Evolutionary conservation across 257 asterid genomes (phyloP).

Genomic region (Solanum sejunctum): DNA sequence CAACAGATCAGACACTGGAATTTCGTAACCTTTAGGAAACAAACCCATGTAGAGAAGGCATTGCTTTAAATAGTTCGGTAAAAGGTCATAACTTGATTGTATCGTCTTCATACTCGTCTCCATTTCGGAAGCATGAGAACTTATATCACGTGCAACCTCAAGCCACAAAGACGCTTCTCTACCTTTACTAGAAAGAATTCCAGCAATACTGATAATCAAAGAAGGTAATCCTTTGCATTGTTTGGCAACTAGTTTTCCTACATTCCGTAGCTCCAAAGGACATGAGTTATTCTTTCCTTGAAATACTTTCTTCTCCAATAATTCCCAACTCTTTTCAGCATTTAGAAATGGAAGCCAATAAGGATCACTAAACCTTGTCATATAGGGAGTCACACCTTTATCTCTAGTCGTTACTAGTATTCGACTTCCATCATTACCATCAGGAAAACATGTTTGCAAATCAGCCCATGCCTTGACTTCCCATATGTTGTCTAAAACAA

Average conservation of each 20-base stretch:
- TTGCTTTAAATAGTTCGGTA: neutral
- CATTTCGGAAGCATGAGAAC: neutral
- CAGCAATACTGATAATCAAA: neutral
- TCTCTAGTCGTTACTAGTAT: conserved; percentile 2
- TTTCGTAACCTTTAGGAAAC: neutral
- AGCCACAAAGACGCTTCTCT: neutral
- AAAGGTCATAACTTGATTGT: neutral
- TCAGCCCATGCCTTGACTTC: neutral
- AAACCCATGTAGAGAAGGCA: neutral
- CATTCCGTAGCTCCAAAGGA: neutral
- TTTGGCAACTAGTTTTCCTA: neutral
- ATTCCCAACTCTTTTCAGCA: neutral
- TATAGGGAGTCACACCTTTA: fast-evolving
- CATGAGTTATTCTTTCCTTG: neutral
- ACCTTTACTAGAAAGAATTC: neutral
- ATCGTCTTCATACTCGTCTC: too few species aligned
- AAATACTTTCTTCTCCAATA: neutral
- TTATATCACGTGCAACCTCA: neutral
- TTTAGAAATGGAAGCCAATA: neutral
- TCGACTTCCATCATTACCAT: neutral
- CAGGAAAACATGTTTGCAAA: neutral
- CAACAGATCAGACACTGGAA: neutral
- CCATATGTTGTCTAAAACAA: conserved; percentile 12
- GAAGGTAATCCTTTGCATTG: neutral
- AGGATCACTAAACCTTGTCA: fast-evolving